These are phyloP conservation scores for Ogataea glucozyma DNA, from an alignment of 805 yeast species.

Conservation along the genomic window DNA sequence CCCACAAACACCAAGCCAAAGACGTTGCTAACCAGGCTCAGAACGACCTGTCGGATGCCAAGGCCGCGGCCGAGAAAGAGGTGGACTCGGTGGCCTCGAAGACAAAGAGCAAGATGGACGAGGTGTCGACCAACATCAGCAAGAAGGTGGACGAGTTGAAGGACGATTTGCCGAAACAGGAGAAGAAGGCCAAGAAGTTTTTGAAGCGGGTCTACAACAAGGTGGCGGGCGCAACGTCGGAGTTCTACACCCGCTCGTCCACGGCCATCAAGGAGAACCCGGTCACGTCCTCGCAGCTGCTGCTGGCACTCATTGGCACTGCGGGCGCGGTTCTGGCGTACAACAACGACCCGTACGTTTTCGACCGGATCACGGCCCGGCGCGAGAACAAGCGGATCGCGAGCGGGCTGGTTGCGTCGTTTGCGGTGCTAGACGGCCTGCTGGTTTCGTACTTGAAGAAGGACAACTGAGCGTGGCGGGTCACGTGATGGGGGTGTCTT, in stretches of 20 bases:
- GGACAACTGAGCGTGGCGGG: slow-evolving; percentile 12
- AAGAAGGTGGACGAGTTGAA: slow-evolving; percentile 24
- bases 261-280: slow-evolving; percentile 25
- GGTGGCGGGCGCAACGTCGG: slow-evolving; percentile 13
- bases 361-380: slow-evolving; percentile 14
- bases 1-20: slow-evolving; percentile 16
- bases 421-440: slow-evolving; percentile 22
- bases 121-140: slow-evolving; percentile 15
- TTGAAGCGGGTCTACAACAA: slow-evolving; percentile 16
- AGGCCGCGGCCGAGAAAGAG: slow-evolving; percentile 17
- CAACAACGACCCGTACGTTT: slow-evolving; percentile 19
- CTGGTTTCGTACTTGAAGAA: slow-evolving; percentile 20
- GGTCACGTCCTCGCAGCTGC: slow-evolving; percentile 24
- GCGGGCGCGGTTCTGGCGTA: slow-evolving; percentile 20
- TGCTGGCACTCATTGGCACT: slow-evolving; percentile 24
- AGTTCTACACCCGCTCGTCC: slow-evolving; percentile 15
- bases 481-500: background rate
- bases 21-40: slow-evolving; percentile 19
- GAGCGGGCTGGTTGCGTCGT: slow-evolving; percentile 17
- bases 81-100: slow-evolving; percentile 19
- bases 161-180: slow-evolving; percentile 23
- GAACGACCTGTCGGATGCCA: slow-evolving; percentile 14
- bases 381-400: slow-evolving; percentile 12
- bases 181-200: slow-evolving; percentile 19
- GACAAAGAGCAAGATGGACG: slow-evolving; percentile 20